phyloP scores from a whole-genome alignment of 169 alveolate genomes.

The Cryptosporidium tyzzeri region DNA sequence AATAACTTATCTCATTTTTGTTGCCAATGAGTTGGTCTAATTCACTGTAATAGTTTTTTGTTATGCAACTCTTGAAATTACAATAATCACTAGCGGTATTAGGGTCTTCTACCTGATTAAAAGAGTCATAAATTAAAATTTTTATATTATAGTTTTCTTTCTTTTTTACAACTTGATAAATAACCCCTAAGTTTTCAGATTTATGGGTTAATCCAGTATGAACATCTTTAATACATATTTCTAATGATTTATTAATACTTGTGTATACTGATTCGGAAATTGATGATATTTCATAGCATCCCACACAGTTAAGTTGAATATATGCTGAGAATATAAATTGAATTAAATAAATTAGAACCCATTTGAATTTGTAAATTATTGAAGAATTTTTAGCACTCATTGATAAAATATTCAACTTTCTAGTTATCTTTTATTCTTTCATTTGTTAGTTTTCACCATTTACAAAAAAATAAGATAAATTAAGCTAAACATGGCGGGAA shows the following conservation, averaged over 20 bases:
- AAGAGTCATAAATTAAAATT: constrained; percentile 1
- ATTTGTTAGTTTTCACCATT: background rate
- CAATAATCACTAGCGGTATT: background rate
- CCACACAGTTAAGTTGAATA: background rate
- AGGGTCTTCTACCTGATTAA: background rate
- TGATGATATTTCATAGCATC: background rate
- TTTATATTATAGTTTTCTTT: constrained; percentile 1
- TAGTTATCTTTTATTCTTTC: background rate
- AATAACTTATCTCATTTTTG: background rate
- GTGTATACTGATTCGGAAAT: constrained; percentile 1
- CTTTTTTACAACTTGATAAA: background rate
- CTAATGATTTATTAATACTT: constrained; percentile 27
- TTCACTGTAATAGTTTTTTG: background rate
- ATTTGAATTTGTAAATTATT: background rate
- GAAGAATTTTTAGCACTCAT: background rate
- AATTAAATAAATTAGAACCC: background rate
- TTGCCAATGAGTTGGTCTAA: background rate
- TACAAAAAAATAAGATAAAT: background rate
- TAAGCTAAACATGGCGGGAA: background rate
- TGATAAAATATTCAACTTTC: background rate
- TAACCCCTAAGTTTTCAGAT: constrained; percentile 11
- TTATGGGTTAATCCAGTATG: background rate
- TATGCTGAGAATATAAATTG: background rate
- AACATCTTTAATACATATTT: background rate
- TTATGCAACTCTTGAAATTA: constrained; percentile 8